Evolutionary conservation across 2,329 filamentous ascomycete genomes (phyloP), one percentile per base, ranked within the genome.

Genomic region (Venturia effusa): DNA sequence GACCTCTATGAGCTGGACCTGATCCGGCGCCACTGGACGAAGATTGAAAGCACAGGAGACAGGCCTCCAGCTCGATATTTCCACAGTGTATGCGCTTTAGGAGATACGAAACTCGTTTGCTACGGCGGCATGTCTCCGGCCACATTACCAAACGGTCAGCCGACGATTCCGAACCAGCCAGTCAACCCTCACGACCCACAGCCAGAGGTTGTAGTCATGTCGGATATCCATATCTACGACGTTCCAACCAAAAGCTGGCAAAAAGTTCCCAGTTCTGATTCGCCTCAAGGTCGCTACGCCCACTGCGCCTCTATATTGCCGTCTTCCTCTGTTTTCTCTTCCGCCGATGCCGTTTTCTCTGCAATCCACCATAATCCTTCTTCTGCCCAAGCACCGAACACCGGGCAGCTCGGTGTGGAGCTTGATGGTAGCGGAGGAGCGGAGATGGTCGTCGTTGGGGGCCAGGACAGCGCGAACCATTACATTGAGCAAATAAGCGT

Each of bases 401-500:
- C 94, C 71, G 93, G 93, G 19, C 85, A 88, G 3, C 87, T 97
- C 64, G 93, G 93, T 2, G 88, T 96, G 65, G 88, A 89, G 67
- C 86, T 97, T 66, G 92, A 99, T 74, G 93, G 94, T 0, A 85
- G 86, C 24, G 94, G 94, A 19, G 94, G 94, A 39, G 91, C 94
- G 1, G 93, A 99, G 74, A 97, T 99, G 93, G 84, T 99, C 6
- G 88, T 99, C 17, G 92, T 97, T 8, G 94, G 94, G 66, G 94
- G 94, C 0, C 94, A 99, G 75, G 94, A 99, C 72, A 94, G 90
- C 63, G 88, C 88, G n/a, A 99, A 99, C 74, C 92, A 96, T 74
- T 99, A 99, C 72, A 99, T 99, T 68, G 93, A 99, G 75, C 92
- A 99, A 75, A 95, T 99, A 67, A 97, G 92, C 73, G 91, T 99